These are phyloP conservation scores for Colletotrichum musicola DNA, from an alignment of 2,329 filamentous ascomycete genomes.

Conservation along the genomic window DNA sequence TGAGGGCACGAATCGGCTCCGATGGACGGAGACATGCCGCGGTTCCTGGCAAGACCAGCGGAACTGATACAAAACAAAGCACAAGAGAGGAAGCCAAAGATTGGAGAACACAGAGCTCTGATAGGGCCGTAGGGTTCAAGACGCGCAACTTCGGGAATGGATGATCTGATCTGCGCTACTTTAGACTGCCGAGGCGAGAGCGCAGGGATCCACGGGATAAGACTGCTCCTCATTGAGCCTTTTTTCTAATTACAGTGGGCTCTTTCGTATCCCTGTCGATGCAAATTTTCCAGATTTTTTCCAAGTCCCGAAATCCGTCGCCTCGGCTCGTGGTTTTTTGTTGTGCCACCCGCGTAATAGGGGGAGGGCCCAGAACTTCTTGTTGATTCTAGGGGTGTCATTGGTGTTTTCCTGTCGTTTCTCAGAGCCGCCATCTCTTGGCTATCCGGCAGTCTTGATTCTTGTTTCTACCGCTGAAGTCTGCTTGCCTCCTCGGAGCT, in stretches of 20 bases:
- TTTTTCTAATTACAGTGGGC: not conserved
- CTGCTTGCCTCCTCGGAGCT: not conserved
- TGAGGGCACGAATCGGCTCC: constrained; percentile 21
- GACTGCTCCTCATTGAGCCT: not conserved
- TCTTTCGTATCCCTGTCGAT: not conserved
- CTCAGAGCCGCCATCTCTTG: constrained; percentile 26
- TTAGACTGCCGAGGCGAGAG: constrained; percentile 28
- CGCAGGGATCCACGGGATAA: not conserved
- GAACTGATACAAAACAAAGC: constrained; percentile 4
- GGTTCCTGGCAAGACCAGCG: constrained; percentile 22
- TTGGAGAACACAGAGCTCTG: constrained; percentile 4
- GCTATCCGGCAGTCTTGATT: constrained; percentile 8
- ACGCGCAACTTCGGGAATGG: not conserved
- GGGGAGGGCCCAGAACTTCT: not conserved
- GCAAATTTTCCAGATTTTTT: constrained; percentile 12
- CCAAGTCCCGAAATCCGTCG: constrained; percentile 34
- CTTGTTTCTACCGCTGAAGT: not conserved
- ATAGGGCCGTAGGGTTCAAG: constrained; percentile 12
- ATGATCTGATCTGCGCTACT: constrained; percentile 30
- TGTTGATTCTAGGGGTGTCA: not conserved
- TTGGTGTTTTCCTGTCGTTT: too few species aligned
- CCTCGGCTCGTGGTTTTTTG: constrained; percentile 26
- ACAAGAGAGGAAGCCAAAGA: constrained; percentile 11
- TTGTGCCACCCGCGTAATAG: constrained; percentile 23
- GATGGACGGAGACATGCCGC: constrained; percentile 29